These are phyloP conservation scores for Podospora bellae-mahoneyi DNA, from an alignment of 495 filamentous ascomycete species.

Conservation along the genomic window DNA sequence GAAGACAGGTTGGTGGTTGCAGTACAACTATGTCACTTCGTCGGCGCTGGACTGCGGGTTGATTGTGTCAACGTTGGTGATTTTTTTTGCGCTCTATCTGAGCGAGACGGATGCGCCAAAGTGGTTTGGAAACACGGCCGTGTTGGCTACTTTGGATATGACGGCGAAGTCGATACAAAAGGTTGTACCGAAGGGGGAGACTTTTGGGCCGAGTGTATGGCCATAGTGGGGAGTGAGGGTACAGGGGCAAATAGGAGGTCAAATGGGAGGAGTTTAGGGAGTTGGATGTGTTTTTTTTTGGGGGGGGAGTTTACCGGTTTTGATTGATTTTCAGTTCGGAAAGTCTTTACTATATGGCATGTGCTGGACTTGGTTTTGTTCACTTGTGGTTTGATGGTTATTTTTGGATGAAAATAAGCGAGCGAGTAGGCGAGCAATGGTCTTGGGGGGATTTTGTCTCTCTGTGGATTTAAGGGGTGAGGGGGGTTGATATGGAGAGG, in stretches of 20 bases:
- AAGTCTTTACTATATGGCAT: neutral
- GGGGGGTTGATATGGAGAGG: neutral
- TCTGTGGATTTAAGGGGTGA: neutral
- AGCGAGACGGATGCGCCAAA: slow-evolving; percentile 48
- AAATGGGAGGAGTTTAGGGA: slow-evolving; percentile 4
- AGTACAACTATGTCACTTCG: slow-evolving; percentile 75
- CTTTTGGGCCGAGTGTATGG: slow-evolving; percentile 47
- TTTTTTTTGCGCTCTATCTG: slow-evolving; percentile 65
- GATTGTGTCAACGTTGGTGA: slow-evolving; percentile 61
- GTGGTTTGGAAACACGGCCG: slow-evolving; percentile 65
- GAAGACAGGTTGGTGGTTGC: slow-evolving; percentile 69
- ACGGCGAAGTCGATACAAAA: slow-evolving; percentile 34
- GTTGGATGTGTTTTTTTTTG: neutral
- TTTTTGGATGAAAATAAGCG: neutral
- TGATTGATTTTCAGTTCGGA: neutral
- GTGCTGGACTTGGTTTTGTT: slow-evolving; percentile 1
- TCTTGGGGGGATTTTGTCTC: neutral
- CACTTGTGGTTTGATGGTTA: neutral
- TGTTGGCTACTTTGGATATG: slow-evolving; percentile 41
- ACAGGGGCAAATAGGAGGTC: neutral
- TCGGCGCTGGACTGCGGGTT: slow-evolving; percentile 69
- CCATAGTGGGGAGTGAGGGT: slow-evolving; percentile 23
- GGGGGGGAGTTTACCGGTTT: neutral
- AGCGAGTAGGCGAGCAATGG: neutral
- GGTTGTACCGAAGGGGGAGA: slow-evolving; percentile 36